Base-by-base conservation (phyloP, 2,329 filamentous ascomycete species). In the Colletotrichum noveboracense region DNA sequence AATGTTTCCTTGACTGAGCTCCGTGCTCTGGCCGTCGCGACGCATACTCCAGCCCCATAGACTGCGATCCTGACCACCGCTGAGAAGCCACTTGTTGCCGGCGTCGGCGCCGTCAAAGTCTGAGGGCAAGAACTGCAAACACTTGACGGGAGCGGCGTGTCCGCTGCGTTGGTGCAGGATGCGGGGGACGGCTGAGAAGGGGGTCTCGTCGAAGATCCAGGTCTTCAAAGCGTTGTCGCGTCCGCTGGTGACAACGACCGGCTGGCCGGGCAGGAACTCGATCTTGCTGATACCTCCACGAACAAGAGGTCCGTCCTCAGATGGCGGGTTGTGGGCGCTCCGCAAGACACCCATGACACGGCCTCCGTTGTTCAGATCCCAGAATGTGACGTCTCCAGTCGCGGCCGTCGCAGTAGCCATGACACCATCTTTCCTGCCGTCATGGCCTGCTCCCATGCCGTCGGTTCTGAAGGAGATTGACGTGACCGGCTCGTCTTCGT, bases 21-120 rank as follows among this genome's bases (percentile, higher is more conserved):
- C 97, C 2, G 94, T 92, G 83, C 95, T 98, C 85, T 99, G 97
- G 2, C 96, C 96, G 83, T 99, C 97, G 68, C 95, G 94, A 58
- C 97, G 94, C 83, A 99, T 87, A 89, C 96, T 98, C 92, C 97
- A 98, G 2, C 95, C 96, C 96, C 97, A 98, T 4, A 99, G 88
- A 84, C 96, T 98, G 78, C 96, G 92, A 81, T 99, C 97, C 80
- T 93, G 91, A 75, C 96, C 96, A 79, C 95, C 95, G 80, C 96
- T 98, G 71, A 99, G 88, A 8, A 98, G 88, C 96, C 96, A 98
- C 85, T 98, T 98, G 73, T 96, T 97, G 61, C 93, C 93, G 58
- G 93, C 93, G 79, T 98, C 96, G 8, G 95, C 92, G 18, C 96
- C 96, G 80, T 98, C 96, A 55, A 97, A 96, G 79, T 96, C 93